Base-by-base conservation (phyloP, 768 basidiomycete species). In the Sarcomyxa edulis region DNA sequence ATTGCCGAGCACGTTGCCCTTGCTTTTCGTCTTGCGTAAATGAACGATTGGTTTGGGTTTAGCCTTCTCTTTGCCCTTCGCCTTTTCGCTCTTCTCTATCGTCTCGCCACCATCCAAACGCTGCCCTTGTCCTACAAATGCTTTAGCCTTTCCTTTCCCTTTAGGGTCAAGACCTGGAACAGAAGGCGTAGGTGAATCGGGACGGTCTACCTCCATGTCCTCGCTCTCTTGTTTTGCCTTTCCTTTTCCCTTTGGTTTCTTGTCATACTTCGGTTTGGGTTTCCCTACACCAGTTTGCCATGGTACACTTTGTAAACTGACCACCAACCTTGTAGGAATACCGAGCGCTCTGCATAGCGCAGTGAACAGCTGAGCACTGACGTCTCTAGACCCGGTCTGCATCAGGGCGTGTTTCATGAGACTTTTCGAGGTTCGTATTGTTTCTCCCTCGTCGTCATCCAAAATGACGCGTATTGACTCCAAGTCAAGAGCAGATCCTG, bases 321-420 rank as follows among this genome's bases (percentile, higher is more conserved):
- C 83, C 7, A 97, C 85, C 36, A 98, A 67, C 32, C 96, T 69
- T 5, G 92, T 77, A 0, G 93, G 93, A 14, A 98, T 78, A 8
- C 81, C 84, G 5, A 97, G 69, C 5, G 81, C 88, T 15, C 96
- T 74, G 57, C 91, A 90, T 0, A 96, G 66, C 1, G 89, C 81
- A 4, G 92, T 94, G 56, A 97, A 98, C 3, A 98, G 71, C 49
- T 95, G 91, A 1, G 91, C 85, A 42, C 85, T 86, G 26, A 78
- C 76, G 56, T 99, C 96, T 44, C 88, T 72, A 16, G 81, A 85
- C 6, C 94, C 96, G 43, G 62, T 69, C 39, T 72, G 74, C 72
- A 84, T 81, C 14, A 97, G 62, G 1, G 81, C 84, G 54, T 94
- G 91, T 55, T 96, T 97, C 88, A 94, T 93, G 26, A 97, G 69